Evolutionary conservation across 108 stramenopile genomes (phyloP), one percentile per base, ranked within the genome.

Genomic region (Skeletonema grethae): DNA sequence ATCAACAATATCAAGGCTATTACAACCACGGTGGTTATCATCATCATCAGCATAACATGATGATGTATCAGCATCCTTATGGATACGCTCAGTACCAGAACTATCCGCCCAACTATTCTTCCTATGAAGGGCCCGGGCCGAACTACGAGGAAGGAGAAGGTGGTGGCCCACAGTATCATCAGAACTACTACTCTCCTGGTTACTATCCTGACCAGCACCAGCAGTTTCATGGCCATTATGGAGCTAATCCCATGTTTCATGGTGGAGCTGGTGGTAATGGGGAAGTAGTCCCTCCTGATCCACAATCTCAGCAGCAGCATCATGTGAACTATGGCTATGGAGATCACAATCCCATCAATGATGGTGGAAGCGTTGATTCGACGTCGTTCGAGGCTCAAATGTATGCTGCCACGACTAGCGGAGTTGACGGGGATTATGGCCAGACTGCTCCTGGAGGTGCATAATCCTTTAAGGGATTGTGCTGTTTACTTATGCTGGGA

Each of bases 21-120:
- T 24, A 53, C 50, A 53, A 53, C n/a, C 50, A 53, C 22, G 50
- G 22, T 22, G 15, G n/a, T 22, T n/a, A 53, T 8, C 15, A 53
- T 53, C 18, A 20, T 53, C 18, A 20, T 53, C 32, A 34, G 32
- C 18, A 7, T 53, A 53, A 53, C 50, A 24, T 53, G 22, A 53
- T 53, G 50, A 53, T 53, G 50, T 53, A 53, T 22, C 50, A 53
- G 24, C 50, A 53, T 53, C 50, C 50, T 53, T 53, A 53, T 53
- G 50, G 50, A 24, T 53, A 53, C 50, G 8, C 50, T 53, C 50
- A 53, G 20, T 53, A 53, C 7, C 50, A 53, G 50, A 53, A 53
- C 22, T 53, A 53, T 9, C 50, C 50, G 15, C 22, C 15, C 50
- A 20, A 53, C 50, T 53, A 24, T 53, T 22, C 50, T 53, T 8